Conservation (phyloP, 2,329 filamentous ascomycete genomes). For the Microdochium paspali region DNA sequence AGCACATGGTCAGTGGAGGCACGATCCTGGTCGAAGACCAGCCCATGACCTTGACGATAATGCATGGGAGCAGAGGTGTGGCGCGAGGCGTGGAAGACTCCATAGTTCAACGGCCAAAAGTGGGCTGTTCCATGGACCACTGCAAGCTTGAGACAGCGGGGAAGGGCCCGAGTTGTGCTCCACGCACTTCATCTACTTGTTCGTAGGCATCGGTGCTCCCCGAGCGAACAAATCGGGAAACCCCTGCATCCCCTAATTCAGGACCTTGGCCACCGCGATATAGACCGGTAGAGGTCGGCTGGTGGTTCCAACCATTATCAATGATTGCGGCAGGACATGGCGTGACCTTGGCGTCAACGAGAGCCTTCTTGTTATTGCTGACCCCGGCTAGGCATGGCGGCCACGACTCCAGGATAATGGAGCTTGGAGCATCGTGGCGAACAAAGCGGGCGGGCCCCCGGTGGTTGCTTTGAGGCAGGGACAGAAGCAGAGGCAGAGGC, state of each 20-base stretch:
- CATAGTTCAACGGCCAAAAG: not conserved
- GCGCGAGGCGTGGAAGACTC: not conserved
- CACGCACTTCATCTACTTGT: not conserved
- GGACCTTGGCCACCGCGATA: too few relatives aligned
- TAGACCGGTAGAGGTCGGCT: too few relatives aligned
- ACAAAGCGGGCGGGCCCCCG: too few relatives aligned
- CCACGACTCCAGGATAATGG: too few relatives aligned
- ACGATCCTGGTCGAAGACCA: not conserved
- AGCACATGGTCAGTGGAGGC: not conserved
- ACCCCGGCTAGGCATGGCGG: too few relatives aligned
- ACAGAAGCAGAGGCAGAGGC: too few relatives aligned
- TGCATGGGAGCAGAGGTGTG: not conserved
- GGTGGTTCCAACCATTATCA: too few relatives aligned
- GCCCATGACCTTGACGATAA: not conserved
- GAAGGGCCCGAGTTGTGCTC: not conserved
- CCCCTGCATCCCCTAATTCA: slow-evolving; percentile 1
- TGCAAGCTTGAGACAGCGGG: not conserved
- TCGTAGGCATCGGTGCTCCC: not conserved
- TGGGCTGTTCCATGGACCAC: not conserved
- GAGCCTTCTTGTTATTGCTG: too few relatives aligned
- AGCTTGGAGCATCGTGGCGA: too few relatives aligned
- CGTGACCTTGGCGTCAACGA: too few relatives aligned
- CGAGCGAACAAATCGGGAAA: not conserved
- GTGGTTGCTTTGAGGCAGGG: too few relatives aligned
- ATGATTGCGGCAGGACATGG: too few relatives aligned